A percentile compares a stretch with the other conserved stretches of the same genome.
These are phyloP conservation scores for Lojkania enalia DNA, from an alignment of 2,329 filamentous ascomycete genomes.

Conservation along the genomic window DNA sequence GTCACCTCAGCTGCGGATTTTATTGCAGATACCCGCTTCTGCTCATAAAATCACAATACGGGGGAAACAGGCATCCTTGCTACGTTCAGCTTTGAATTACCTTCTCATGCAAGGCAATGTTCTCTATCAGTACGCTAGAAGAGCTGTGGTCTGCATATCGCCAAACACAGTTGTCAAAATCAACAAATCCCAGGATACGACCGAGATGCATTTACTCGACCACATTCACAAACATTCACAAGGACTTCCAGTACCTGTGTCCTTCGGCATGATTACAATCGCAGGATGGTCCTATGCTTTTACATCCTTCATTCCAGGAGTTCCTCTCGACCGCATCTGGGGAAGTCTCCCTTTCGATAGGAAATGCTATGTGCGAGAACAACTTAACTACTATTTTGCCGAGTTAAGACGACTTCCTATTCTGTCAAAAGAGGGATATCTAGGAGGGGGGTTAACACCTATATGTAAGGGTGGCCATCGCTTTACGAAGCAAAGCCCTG, in stretches of 20 bases:
- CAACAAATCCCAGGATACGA: conserved; percentile 7
- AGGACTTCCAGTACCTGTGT: conserved; percentile 3
- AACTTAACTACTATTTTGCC: conserved; percentile 6
- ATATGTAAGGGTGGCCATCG: conserved; percentile 8
- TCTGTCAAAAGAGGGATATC: conserved; percentile 6
- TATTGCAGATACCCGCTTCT: conserved; percentile 4
- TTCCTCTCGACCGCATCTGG: conserved; percentile 7
- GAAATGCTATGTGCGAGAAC: conserved; percentile 8
- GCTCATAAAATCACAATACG: conserved; percentile 2
- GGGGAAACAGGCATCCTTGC: conserved; percentile 4
- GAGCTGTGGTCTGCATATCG: conserved; percentile 5
- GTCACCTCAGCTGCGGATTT: conserved; percentile 5
- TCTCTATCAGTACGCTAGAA: conserved; percentile 7
- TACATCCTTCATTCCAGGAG: conserved; percentile 9
- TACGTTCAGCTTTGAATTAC: conserved; percentile 4
- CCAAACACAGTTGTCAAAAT: conserved; percentile 9
- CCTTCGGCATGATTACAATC: conserved; percentile 8
- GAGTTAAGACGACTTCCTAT: conserved; percentile 7
- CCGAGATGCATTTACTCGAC: conserved; percentile 5
- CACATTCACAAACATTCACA: conserved; percentile 7
- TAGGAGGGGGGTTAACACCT: conserved; percentile 5
- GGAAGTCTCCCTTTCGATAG: conserved; percentile 4
- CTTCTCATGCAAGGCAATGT: conserved; percentile 6
- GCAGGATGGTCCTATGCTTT: conserved; percentile 6
- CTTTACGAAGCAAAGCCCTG: conserved; percentile 2